Evolutionary conservation across 306 rosid species (phyloP).

Genomic region (Medicago lupulina): DNA sequence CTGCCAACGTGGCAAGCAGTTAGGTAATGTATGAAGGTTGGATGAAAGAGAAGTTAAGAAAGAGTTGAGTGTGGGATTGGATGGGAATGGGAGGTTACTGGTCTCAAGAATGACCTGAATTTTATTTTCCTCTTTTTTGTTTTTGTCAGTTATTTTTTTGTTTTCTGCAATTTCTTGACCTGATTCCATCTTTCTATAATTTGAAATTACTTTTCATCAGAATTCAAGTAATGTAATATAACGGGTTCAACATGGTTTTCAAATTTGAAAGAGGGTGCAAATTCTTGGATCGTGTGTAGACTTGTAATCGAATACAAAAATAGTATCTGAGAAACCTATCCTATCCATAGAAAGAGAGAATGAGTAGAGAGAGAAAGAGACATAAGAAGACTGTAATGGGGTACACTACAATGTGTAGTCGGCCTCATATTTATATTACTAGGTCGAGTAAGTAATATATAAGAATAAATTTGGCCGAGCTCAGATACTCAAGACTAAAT

Average conservation of each 20-base stretch:
- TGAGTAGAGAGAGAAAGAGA: not conserved
- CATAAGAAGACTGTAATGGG: not conserved
- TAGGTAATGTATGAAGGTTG: constrained; percentile 13
- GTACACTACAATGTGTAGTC: not conserved
- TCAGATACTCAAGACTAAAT: not conserved
- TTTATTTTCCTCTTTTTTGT: not conserved
- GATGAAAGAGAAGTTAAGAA: constrained; percentile 6
- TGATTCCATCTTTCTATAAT: not conserved
- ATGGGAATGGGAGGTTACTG: not conserved
- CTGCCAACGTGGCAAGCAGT: not conserved
- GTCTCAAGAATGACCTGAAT: not conserved
- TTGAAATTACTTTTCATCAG: not conserved
- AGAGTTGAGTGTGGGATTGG: constrained; percentile 1
- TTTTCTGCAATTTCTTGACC: not conserved
- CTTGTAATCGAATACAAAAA: not conserved
- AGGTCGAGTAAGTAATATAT: not conserved
- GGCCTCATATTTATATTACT: not conserved
- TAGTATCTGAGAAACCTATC: not conserved
- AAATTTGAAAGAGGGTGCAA: not conserved
- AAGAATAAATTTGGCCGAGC: not conserved
- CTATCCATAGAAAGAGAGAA: not conserved
- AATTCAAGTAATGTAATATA: not conserved
- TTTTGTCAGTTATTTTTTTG: not conserved
- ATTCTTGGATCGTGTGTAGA: not conserved
- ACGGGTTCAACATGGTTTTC: not conserved